Base-by-base conservation (phyloP, 164 flowering plant species). In the Liriodendron chinense region DNA sequence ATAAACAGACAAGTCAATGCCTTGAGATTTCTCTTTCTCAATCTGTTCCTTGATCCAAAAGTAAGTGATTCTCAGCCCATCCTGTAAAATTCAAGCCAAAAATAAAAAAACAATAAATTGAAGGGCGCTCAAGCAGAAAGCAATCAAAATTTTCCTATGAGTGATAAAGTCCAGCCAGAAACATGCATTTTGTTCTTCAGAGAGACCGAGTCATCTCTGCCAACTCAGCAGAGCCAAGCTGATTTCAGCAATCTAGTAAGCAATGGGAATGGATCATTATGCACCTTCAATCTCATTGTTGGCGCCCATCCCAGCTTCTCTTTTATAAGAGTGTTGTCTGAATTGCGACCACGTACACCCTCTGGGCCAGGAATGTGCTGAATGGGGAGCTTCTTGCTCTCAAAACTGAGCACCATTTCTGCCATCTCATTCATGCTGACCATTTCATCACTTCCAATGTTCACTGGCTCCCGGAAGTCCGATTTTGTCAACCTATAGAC, bases 381-480 rank as follows among this genome's bases (percentile, higher is more conserved):
- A 78, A 95, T 93, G 0, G 98, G 98, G 26, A 92, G 93, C 75
- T 91, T 90, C 84, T 82, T 89, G 83, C 88, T 48, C 76, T 95
- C 98, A 79, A 95, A 93, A 80, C 98, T 81, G 10, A 92, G 96
- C 43, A 95, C 96, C 74, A 95, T 95, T 85, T 92, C 97, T 48
- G 99, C 99, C 99, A 95, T 93, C 83, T 92, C 97, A 47, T 95
- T 95, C 99, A 95, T 95, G 91, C 99, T 95, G 50, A 95, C 98
- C 98, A 92, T 93, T 83, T 95, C 99, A 83, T 95, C 97, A 76
- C 99, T 95, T 78, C 99, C 99, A 74, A 95, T 95, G 77, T 95
- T 93, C 76, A 95, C 94, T 5, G 99, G 99, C 86, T 95, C 99
- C 48, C 94, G 83, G 82, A 93, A 95, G 86, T 95, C 97, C 1